Conservation (phyloP, 768 basidiomycete species). For the Russula virescens region DNA sequence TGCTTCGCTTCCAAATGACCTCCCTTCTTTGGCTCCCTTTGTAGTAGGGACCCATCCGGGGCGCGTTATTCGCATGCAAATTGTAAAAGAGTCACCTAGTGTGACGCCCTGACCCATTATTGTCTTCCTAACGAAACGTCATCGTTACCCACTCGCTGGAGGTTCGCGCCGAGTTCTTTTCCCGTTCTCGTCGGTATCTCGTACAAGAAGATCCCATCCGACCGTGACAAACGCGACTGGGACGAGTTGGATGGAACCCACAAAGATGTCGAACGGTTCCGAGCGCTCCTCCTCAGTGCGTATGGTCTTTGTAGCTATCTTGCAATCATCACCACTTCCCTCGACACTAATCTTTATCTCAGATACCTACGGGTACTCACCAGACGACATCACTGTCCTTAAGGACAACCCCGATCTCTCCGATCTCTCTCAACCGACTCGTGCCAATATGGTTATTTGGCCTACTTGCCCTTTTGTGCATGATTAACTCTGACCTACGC, state of each 20-base stretch:
- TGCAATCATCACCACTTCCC: neutral
- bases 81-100: neutral
- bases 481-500: neutral
- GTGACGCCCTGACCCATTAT: neutral
- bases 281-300: conserved; percentile 11
- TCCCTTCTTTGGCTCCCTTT: too few relatives aligned
- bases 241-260: conserved; percentile 11
- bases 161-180: too few relatives aligned
- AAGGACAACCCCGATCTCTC: conserved; percentile 7
- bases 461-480: neutral
- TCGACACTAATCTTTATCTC: neutral
- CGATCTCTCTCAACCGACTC: conserved; percentile 10
- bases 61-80: neutral
- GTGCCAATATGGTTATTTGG: conserved; percentile 17
- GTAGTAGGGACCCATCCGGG: too few relatives aligned
- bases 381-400: conserved; percentile 21
- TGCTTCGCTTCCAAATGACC: too few relatives aligned
- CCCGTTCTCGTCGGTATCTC: conserved; percentile 24
- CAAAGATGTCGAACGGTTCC: conserved; percentile 17
- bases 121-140: neutral
- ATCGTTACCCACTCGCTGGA: neutral
- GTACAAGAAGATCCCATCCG: neutral
- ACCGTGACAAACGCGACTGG: neutral
- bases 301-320: neutral
- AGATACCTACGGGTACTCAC: conserved; percentile 18